Percentiles rank a stretch among this genome's conserved stretches.
phyloP scores from a whole-genome alignment of 495 filamentous ascomycete genomes.

The Lentithecium fluviatile region DNA sequence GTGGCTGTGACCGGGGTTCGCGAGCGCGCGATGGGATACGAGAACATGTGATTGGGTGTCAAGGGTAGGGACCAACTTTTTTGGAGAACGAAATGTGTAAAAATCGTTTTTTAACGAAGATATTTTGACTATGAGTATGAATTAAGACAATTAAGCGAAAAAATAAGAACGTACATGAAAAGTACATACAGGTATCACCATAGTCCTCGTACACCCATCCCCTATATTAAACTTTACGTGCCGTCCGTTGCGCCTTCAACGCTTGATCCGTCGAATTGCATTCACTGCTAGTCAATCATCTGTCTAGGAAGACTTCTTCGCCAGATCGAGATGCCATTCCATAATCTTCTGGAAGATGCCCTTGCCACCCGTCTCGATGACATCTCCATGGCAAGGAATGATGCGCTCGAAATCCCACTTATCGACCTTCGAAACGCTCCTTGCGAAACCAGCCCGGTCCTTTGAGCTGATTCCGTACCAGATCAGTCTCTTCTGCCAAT shows the following conservation, averaged over 20 bases:
- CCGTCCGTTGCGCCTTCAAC: too few species aligned
- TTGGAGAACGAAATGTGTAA: neutral
- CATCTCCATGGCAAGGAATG: slow-evolving; percentile 92
- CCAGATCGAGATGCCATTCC: slow-evolving; percentile 71
- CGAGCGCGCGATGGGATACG: neutral
- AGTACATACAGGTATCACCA: too few species aligned
- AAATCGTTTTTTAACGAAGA: too few species aligned
- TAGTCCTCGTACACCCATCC: too few species aligned
- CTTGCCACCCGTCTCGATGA: slow-evolving; percentile 74
- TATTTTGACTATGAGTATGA: too few species aligned
- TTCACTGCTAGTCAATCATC: too few species aligned
- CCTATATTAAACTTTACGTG: too few species aligned
- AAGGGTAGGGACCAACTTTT: too few species aligned
- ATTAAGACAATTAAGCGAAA: too few species aligned
- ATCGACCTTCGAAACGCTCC: slow-evolving; percentile 65
- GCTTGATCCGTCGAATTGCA: too few species aligned
- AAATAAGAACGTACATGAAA: too few species aligned
- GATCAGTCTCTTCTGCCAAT: slow-evolving; percentile 73
- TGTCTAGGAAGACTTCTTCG: slow-evolving; percentile 42
- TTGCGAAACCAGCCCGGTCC: slow-evolving; percentile 66
- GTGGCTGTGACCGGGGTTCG: neutral
- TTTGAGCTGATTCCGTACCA: slow-evolving; percentile 71
- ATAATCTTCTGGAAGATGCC: slow-evolving; percentile 77
- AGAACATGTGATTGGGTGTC: slow-evolving; percentile 2
- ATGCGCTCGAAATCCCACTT: slow-evolving; percentile 85